Conservation (phyloP, 306 rosid genomes). For the Malus fusca region DNA sequence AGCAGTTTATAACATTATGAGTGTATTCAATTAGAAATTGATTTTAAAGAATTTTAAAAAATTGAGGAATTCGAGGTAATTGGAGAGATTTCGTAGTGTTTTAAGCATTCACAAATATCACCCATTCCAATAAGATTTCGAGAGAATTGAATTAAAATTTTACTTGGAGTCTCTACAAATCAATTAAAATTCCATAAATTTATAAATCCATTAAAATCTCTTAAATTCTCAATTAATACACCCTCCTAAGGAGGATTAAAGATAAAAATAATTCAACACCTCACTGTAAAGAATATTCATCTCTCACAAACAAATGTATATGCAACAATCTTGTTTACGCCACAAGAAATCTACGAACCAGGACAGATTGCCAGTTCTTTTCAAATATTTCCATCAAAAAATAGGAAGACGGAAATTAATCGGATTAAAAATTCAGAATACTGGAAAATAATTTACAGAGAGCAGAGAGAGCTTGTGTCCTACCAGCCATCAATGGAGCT, state of each 20-base stretch:
- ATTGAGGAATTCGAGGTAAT: too few species aligned
- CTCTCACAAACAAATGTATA: neutral
- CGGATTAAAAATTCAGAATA: neutral
- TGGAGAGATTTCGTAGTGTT: too few species aligned
- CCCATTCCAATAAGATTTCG: too few species aligned
- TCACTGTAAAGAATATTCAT: neutral
- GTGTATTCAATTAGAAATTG: too few species aligned
- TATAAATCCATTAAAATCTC: too few species aligned
- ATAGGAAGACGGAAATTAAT: neutral
- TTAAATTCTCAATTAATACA: too few species aligned
- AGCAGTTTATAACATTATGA: fast-evolving
- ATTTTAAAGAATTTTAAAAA: too few species aligned
- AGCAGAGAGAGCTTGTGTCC: constrained; percentile 18
- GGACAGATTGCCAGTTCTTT: neutral
- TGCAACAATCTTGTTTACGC: neutral
- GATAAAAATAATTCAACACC: neutral
- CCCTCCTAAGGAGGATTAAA: neutral
- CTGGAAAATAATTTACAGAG: constrained; percentile 2
- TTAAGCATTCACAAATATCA: too few species aligned
- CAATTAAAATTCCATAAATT: too few species aligned
- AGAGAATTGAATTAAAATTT: too few species aligned
- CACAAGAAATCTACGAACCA: neutral
- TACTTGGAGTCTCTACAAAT: too few species aligned
- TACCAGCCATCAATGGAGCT: constrained; percentile 11
- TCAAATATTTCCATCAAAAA: neutral